Percentiles rank a stretch among this genome's conserved stretches.
phyloP scores from a whole-genome alignment of 1,284 basidiomycete genomes.

The Ustilago shanxiensis region DNA sequence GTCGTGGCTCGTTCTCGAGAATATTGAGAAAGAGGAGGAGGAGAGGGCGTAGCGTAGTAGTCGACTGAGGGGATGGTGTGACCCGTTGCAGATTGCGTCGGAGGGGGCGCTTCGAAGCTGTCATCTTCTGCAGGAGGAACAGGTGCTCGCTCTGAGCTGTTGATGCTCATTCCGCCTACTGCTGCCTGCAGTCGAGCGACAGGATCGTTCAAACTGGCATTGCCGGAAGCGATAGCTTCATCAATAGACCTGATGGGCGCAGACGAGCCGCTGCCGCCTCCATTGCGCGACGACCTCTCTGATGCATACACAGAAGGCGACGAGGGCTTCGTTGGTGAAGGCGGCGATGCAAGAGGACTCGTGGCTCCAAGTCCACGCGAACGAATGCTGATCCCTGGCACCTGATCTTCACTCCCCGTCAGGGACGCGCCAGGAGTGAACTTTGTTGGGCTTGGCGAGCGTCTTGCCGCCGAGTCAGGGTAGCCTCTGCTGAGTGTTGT shows the following conservation, averaged over 20 bases:
- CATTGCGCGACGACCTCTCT: conserved; percentile 1
- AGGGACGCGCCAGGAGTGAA: conserved; percentile 29
- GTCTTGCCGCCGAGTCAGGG: conserved; percentile 11
- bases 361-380: conserved; percentile 19
- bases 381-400: conserved; percentile 41
- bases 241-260: conserved; percentile 46
- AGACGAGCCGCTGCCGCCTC: conserved; percentile 9
- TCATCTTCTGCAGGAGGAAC: not conserved
- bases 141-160: not conserved
- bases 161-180: conserved; percentile 31
- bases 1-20: conserved; percentile 9
- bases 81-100: conserved; percentile 8
- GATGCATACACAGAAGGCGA: conserved; percentile 13
- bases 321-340: conserved; percentile 22
- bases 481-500: conserved; percentile 27
- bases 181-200: conserved; percentile 35
- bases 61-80: conserved; percentile 28
- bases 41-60: conserved; percentile 47
- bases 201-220: conserved; percentile 29
- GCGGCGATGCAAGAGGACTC: conserved; percentile 15
- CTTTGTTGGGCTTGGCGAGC: conserved; percentile 51
- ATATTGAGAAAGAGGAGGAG: conserved; percentile 15
- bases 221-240: conserved; percentile 41
- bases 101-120: not conserved
- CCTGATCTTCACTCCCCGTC: conserved; percentile 30